Percentiles rank a stretch among this genome's conserved stretches.
Evolutionary conservation across 1,284 basidiomycete genomes (phyloP).

Genomic region (Naganishia cerealis): DNA sequence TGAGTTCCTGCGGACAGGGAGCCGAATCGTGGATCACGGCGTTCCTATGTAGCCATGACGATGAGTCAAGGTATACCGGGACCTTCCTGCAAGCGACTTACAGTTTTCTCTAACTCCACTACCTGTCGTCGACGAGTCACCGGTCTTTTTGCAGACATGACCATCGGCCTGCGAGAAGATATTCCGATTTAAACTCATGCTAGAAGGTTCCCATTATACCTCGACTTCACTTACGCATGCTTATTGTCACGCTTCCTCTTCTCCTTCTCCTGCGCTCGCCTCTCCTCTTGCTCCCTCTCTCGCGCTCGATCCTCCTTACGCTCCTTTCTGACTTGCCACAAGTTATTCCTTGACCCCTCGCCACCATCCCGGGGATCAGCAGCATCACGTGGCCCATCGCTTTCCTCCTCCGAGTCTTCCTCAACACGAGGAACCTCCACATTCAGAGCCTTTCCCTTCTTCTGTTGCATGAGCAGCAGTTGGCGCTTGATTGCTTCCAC

Average conservation of each 20-base stretch:
- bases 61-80: not conserved
- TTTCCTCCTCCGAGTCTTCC: constrained; percentile 30
- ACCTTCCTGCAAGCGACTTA: constrained; percentile 51
- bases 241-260: constrained; percentile 72
- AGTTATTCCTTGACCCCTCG: constrained; percentile 29
- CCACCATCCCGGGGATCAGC: constrained; percentile 10
- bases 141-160: constrained; percentile 80
- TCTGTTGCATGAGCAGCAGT: constrained; percentile 46
- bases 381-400: constrained; percentile 36
- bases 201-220: not conserved
- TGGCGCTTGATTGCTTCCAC: constrained; percentile 44
- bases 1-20: constrained; percentile 65
- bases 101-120: constrained; percentile 68
- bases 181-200: constrained; percentile 12
- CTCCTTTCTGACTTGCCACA: constrained; percentile 36
- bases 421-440: constrained; percentile 22
- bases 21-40: constrained; percentile 87
- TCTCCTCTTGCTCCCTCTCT: constrained; percentile 37
- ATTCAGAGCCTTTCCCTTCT: constrained; percentile 46
- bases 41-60: constrained; percentile 58
- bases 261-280: constrained; percentile 55
- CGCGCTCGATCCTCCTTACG: constrained; percentile 35
- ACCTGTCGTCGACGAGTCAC: constrained; percentile 76
- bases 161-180: constrained; percentile 64
- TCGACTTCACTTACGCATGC: constrained; percentile 70